Base-by-base conservation (phyloP, 2,329 filamentous ascomycete genomes). In the Pseudocercospora pini-densiflorae region DNA sequence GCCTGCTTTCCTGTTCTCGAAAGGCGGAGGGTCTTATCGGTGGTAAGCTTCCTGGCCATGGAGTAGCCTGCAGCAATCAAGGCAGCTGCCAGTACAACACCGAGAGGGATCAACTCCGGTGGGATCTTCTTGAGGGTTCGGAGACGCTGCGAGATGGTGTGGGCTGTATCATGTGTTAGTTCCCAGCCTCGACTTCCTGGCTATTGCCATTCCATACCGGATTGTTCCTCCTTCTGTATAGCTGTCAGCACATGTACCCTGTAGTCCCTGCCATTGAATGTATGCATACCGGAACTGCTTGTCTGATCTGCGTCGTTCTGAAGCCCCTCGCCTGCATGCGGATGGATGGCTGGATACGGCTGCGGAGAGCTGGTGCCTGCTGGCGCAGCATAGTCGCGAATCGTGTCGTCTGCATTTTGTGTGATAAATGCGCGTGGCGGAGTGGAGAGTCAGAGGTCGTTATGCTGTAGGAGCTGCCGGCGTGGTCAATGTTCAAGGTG, bases 121-220 rank as follows among this genome's bases (percentile, higher is more conserved):
- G 95, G 95, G 78, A 98, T 91, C 83, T 90, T 89, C 87, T 91
- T 94, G 78, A 97, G 86, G 79, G 89, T 90, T 80, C 94, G 92
- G 77, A 99, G 86, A 80, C 94, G 92, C 86, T 98, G 95, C 73
- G 94, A 97, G 82, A 98, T 89, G 77, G 94, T 97, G 85, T 98
- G 95, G 80, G 93, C 95, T 99, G 75, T 58, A 9, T 65, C 53
- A 62, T 45, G n/a, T 58, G 61, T 61, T 45, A 59, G 55, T 40
- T 14, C 24, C 16, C 45, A 29, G 2, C 31, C 29, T 16, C 27
- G 19, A 31, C 21, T 10, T 33, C 24, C 45, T n/a, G 14, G 8
- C 2, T 10, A 33, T 10, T 16, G 19, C 53, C n/a, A 70, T 21
- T 14, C 19, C 83, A 72, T 86, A 90, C 88, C 88, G 78, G 85